phyloP scores from a whole-genome alignment of 768 basidiomycete species.

The Tremella yokohamensis region DNA sequence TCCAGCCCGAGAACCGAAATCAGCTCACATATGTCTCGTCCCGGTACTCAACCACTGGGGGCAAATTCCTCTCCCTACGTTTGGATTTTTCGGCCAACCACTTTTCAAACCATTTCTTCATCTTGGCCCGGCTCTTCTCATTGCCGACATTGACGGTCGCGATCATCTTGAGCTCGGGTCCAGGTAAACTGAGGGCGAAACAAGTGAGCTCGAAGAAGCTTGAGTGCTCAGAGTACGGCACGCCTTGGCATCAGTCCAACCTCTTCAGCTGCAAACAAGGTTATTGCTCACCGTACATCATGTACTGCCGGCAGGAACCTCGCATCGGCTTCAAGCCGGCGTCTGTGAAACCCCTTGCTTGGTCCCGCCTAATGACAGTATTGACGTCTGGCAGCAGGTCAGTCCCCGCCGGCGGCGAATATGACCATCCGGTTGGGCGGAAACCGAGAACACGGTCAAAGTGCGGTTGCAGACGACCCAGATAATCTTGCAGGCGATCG shows the following conservation, averaged over 20 bases:
- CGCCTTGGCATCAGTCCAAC: slow-evolving; percentile 26
- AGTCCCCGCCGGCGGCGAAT: slow-evolving; percentile 62
- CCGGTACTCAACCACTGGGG: slow-evolving; percentile 46
- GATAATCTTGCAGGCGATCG: slow-evolving; percentile 73
- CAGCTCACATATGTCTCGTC: slow-evolving; percentile 48
- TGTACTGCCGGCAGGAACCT: slow-evolving; percentile 66
- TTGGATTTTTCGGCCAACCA: slow-evolving; percentile 80
- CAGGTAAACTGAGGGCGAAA: slow-evolving; percentile 76
- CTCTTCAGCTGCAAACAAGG: not conserved
- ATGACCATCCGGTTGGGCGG: slow-evolving; percentile 96
- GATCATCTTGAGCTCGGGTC: slow-evolving; percentile 79
- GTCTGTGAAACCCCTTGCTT: slow-evolving; percentile 66
- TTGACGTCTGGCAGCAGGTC: slow-evolving; percentile 64
- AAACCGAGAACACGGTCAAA: slow-evolving; percentile 76
- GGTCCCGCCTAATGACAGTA: slow-evolving; percentile 65
- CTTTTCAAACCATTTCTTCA: slow-evolving; percentile 76
- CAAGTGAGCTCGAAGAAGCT: slow-evolving; percentile 94
- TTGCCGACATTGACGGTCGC: slow-evolving; percentile 65
- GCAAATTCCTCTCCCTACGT: slow-evolving; percentile 53
- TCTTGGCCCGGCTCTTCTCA: slow-evolving; percentile 65
- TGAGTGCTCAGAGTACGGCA: slow-evolving; percentile 86
- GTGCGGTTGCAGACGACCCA: slow-evolving; percentile 66
- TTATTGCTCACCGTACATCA: slow-evolving; percentile 68
- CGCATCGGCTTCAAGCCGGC: slow-evolving; percentile 65
- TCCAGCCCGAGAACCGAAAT: not conserved